A percentile compares a stretch with the other conserved stretches of the same genome.
Evolutionary conservation across 2,329 filamentous ascomycete genomes (phyloP).

Genomic region (Talaromyces amestolkiae): DNA sequence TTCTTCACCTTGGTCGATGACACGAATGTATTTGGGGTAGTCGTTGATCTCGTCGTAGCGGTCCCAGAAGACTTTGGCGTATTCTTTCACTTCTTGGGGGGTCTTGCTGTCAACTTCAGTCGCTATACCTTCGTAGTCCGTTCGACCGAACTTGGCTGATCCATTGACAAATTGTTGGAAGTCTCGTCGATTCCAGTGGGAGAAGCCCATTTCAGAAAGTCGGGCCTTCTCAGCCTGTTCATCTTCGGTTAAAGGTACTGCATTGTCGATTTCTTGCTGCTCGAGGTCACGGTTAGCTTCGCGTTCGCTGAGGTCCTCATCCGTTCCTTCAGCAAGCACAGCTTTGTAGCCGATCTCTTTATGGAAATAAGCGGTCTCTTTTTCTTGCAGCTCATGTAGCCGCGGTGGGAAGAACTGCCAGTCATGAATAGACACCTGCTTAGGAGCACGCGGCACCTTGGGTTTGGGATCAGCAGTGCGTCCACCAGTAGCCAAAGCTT

Average conservation of each 20-base stretch:
- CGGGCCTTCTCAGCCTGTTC: constrained; percentile 83
- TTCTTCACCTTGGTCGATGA: constrained; percentile 91
- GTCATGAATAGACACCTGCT: constrained; percentile 87
- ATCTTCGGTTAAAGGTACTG: constrained; percentile 80
- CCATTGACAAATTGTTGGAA: constrained; percentile 98
- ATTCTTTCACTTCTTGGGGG: constrained; percentile 78
- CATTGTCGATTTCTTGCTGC: constrained; percentile 90
- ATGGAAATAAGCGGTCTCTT: constrained; percentile 91
- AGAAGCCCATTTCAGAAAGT: constrained; percentile 81
- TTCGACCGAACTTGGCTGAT: constrained; percentile 86
- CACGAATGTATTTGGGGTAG: constrained; percentile 80
- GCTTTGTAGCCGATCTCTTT: constrained; percentile 97
- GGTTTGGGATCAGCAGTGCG: constrained; percentile 81
- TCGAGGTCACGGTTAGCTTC: constrained; percentile 83
- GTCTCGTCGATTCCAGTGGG: constrained; percentile 92
- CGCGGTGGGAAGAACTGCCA: constrained; percentile 93
- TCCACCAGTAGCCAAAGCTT: constrained; percentile 79
- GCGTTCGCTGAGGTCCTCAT: constrained; percentile 80
- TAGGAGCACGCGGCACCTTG: constrained; percentile 91
- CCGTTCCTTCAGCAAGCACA: constrained; percentile 80
- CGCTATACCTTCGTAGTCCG: constrained; percentile 79
- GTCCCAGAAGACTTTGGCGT: constrained; percentile 95
- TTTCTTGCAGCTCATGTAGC: constrained; percentile 85
- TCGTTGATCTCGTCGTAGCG: constrained; percentile 87
- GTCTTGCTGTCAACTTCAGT: constrained; percentile 90